phyloP scores from a whole-genome alignment of 2,329 filamentous ascomycete species.

The Rhynchosporium graminicola region DNA sequence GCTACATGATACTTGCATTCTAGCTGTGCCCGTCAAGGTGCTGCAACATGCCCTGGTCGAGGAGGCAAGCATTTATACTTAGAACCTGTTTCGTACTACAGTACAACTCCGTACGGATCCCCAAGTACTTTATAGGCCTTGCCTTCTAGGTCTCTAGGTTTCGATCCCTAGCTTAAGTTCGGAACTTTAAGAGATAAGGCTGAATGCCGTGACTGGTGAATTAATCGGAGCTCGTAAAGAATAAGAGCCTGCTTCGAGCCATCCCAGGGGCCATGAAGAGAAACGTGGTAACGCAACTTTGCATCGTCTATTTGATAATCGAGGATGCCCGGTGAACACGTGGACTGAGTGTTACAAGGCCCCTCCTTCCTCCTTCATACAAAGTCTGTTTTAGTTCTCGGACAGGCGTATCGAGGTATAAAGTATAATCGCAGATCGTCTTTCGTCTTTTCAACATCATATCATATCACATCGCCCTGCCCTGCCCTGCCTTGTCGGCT shows the following conservation, averaged over 20 bases:
- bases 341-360: constrained; percentile 9
- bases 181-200: neutral
- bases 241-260: neutral
- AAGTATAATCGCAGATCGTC: neutral
- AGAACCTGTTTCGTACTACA: neutral
- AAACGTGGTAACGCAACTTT: neutral
- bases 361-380: neutral
- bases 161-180: neutral
- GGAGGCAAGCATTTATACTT: too few species aligned
- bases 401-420: neutral
- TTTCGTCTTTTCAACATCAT: constrained; percentile 13
- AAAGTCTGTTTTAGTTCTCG: neutral
- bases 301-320: too few species aligned
- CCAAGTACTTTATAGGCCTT: neutral
- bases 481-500: neutral
- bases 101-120: neutral
- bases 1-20: neutral
- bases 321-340: neutral
- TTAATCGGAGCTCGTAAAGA: constrained; percentile 2
- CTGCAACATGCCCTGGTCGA: neutral
- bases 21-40: constrained; percentile 2
- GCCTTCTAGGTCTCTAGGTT: neutral
- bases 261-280: neutral
- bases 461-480: constrained; percentile 12
- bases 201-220: constrained; percentile 9